Conservation (phyloP, 176 grass and related monocot genomes). For the Alloteropsis semialata region DNA sequence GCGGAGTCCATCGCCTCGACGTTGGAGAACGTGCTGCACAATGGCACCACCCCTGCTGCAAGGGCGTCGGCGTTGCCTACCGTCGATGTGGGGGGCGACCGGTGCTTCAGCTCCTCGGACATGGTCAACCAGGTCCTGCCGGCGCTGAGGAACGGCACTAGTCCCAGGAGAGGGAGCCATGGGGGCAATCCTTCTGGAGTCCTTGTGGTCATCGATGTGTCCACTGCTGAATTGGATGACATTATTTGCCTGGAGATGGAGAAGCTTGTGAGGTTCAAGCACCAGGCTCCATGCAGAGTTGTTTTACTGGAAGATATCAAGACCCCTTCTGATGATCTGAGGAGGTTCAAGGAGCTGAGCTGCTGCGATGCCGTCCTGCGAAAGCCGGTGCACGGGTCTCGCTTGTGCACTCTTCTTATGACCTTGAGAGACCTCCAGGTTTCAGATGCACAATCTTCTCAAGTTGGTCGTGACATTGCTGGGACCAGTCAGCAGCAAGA, state of each 20-base stretch:
- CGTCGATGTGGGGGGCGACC: not conserved
- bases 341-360: constrained; percentile 27
- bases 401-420: constrained; percentile 30
- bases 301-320: constrained; percentile 47
- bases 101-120: constrained; percentile 40
- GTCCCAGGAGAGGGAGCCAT: not conserved
- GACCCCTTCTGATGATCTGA: constrained; percentile 25
- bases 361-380: constrained; percentile 48
- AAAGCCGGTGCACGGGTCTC: constrained; percentile 76
- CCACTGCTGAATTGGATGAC: not conserved
- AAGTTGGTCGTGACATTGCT: not conserved
- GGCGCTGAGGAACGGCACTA: constrained; percentile 12
- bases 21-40: constrained; percentile 39
- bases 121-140: constrained; percentile 41
- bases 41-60: not conserved
- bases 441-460: not conserved
- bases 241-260: constrained; percentile 24
- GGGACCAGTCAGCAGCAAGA: not conserved
- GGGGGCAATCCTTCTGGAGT: constrained; percentile 21
- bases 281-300: constrained; percentile 40
- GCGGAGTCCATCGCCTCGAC: constrained; percentile 34
- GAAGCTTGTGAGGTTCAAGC: constrained; percentile 13
- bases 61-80: not conserved
- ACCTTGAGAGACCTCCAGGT: constrained; percentile 33
- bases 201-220: constrained; percentile 53